A percentile compares a stretch with the other conserved stretches of the same genome.
Evolutionary conservation across 148 eudicot species (phyloP).

Genomic region (Cornus florida): DNA sequence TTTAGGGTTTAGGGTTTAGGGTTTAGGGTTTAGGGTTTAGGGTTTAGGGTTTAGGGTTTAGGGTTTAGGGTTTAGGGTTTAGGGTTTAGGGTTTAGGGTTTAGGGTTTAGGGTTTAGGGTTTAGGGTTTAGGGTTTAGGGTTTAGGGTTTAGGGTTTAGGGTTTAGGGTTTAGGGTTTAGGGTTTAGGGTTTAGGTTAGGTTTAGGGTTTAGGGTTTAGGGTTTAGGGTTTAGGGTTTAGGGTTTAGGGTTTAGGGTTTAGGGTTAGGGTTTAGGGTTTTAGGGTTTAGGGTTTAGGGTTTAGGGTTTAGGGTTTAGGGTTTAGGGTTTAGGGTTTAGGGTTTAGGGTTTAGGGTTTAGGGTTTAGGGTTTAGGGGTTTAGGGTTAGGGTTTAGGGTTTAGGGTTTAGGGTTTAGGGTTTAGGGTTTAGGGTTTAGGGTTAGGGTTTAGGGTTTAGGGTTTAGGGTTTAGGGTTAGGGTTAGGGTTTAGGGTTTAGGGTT

Average conservation of each 20-base stretch:
- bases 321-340: conserved; percentile 20
- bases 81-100: conserved; percentile 12
- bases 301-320: conserved; percentile 21
- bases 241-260: conserved; percentile 11
- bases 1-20: conserved; percentile 18
- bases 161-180: conserved; percentile 11
- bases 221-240: conserved; percentile 11
- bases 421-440: conserved; percentile 17
- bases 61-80: conserved; percentile 5
- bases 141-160: conserved; percentile 3
- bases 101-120: conserved; percentile 11
- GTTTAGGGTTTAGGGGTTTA: conserved; percentile 17
- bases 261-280: neutral
- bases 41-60: conserved; percentile 8
- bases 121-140: conserved; percentile 7
- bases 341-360: conserved; percentile 19
- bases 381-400: conserved; percentile 12
- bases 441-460: conserved; percentile 20
- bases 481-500: conserved; percentile 12
- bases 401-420: conserved; percentile 14
- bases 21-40: conserved; percentile 13
- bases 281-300: conserved; percentile 20
- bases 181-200: conserved; percentile 11
- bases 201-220: conserved; percentile 14
- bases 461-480: conserved; percentile 17